These are phyloP conservation scores for Olyra latifolia DNA, from an alignment of 176 grass and related monocot species.

Conservation along the genomic window DNA sequence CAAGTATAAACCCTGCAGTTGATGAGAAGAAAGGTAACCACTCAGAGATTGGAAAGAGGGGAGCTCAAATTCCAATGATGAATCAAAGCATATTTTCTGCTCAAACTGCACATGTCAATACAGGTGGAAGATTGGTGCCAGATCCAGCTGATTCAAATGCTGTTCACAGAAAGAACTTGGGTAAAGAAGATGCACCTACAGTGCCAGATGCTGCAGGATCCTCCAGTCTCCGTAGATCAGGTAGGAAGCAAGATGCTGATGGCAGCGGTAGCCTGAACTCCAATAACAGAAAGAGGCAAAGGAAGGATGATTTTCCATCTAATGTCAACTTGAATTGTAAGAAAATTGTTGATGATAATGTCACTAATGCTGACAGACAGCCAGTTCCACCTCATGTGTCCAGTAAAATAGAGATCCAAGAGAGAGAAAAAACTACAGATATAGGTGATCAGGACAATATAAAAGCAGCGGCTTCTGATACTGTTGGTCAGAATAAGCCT, in stretches of 20 bases:
- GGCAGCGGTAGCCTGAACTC: constrained; percentile 14
- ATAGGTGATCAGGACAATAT: constrained; percentile 27
- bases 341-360: constrained; percentile 24
- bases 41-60: neutral
- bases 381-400: constrained; percentile 28
- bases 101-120: constrained; percentile 24
- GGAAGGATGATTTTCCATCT: constrained; percentile 30
- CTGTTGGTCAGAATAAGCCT: constrained; percentile 19
- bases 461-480: constrained; percentile 32
- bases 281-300: constrained; percentile 38
- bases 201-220: constrained; percentile 16
- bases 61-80: neutral
- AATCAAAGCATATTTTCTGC: constrained; percentile 23
- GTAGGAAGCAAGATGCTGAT: constrained; percentile 37
- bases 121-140: constrained; percentile 2
- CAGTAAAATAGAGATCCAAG: constrained; percentile 36
- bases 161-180: constrained; percentile 24
- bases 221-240: constrained; percentile 35
- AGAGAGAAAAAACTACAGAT: constrained; percentile 31
- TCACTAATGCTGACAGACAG: constrained; percentile 16
- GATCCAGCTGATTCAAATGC: constrained; percentile 17
- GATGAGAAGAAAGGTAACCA: constrained; percentile 25
- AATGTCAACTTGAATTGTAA: constrained; percentile 22
- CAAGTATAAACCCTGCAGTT: neutral
- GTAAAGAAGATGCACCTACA: constrained; percentile 22